Percentiles rank a stretch among this genome's conserved stretches.
phyloP scores from a whole-genome alignment of 306 rosid species.

The Trifolium fragiferum region DNA sequence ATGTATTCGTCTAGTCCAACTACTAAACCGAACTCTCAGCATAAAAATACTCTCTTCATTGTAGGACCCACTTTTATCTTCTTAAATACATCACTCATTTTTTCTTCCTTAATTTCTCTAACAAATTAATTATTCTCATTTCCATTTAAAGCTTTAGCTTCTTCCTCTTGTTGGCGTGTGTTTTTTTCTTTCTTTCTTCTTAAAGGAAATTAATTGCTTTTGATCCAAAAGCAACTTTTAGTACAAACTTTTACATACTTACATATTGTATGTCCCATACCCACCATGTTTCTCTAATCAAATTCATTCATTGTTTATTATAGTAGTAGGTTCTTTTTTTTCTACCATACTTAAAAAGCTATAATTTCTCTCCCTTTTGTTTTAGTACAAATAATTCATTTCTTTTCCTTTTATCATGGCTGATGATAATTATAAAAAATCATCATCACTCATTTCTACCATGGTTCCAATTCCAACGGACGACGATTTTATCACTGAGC shows the following conservation, averaged over 20 bases:
- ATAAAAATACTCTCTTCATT: neutral
- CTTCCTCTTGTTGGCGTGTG: neutral
- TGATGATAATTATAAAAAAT: neutral
- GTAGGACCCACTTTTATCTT: neutral
- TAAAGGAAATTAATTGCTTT: neutral
- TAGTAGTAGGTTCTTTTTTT: neutral
- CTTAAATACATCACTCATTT: neutral
- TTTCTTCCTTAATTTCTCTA: neutral
- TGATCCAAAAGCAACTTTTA: neutral
- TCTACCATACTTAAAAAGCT: neutral
- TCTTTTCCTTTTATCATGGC: neutral
- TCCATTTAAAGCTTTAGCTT: neutral
- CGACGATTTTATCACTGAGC: neutral
- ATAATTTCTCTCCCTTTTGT: too few species aligned
- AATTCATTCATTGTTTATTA: neutral
- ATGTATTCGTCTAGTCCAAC: neutral
- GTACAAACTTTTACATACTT: too few species aligned
- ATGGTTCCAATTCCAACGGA: neutral
- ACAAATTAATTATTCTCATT: neutral
- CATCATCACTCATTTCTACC: neutral
- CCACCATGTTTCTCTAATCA: neutral
- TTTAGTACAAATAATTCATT: too few species aligned
- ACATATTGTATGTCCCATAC: neutral
- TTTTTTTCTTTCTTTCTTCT: neutral
- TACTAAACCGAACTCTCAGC: constrained; percentile 6